These are phyloP conservation scores for Fraxinus paxiana DNA, from an alignment of 305 asterid species.

Conservation along the genomic window DNA sequence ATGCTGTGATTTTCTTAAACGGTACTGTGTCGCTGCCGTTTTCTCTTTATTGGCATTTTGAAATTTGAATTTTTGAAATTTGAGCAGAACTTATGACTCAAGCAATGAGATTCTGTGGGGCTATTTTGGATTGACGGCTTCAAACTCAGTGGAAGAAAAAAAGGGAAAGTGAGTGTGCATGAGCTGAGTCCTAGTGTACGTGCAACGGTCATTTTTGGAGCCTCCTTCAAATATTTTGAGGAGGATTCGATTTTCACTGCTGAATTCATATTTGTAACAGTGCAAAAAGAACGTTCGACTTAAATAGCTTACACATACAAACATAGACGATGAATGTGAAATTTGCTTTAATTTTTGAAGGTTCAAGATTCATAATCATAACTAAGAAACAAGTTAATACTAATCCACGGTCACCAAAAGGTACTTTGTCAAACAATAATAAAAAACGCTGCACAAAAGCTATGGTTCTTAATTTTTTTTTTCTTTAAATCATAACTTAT, in stretches of 20 bases:
- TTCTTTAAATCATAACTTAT: neutral
- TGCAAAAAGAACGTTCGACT: neutral
- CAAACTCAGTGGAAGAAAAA: neutral
- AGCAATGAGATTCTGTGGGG: constrained; percentile 8
- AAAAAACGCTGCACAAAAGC: too few relatives aligned
- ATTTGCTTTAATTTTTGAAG: neutral
- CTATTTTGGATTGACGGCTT: constrained; percentile 27
- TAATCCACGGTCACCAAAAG: neutral
- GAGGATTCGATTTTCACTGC: neutral
- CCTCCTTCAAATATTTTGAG: constrained; percentile 1
- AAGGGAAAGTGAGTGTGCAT: constrained; percentile 20
- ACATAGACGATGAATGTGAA: neutral
- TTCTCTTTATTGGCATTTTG: constrained; percentile 26
- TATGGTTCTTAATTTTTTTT: too few relatives aligned
- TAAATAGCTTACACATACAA: neutral
- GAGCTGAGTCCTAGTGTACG: neutral
- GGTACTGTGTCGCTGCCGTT: constrained; percentile 42
- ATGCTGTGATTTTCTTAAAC: constrained; percentile 33
- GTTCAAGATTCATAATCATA: neutral
- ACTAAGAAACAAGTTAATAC: neutral
- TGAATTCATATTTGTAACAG: neutral
- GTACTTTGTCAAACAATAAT: neutral
- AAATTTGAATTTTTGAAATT: constrained; percentile 45
- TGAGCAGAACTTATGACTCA: neutral
- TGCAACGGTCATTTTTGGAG: constrained; percentile 24